These are phyloP conservation scores for Bremia lactucae DNA, from an alignment of 352 stramenopile species.

Conservation along the genomic window DNA sequence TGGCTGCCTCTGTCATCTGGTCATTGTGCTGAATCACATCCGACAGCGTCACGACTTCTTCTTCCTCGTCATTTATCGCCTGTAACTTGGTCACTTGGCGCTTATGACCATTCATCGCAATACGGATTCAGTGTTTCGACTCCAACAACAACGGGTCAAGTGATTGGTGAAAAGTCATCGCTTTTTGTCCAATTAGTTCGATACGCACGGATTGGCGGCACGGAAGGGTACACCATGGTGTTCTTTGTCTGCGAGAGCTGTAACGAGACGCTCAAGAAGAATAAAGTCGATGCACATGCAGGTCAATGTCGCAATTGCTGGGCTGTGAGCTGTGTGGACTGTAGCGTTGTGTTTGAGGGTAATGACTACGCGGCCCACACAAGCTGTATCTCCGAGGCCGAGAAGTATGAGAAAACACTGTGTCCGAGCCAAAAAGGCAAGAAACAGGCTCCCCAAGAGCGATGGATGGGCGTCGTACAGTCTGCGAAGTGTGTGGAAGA, in stretches of 20 bases:
- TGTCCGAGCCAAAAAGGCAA: slow-evolving; percentile 69
- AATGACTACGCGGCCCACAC: slow-evolving; percentile 85
- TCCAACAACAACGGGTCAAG: too few relatives aligned
- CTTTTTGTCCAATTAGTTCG: background rate
- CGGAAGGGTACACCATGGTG: slow-evolving; percentile 62
- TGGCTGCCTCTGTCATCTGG: slow-evolving; percentile 40
- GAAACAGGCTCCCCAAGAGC: slow-evolving; percentile 82
- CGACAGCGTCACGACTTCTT: slow-evolving; percentile 47
- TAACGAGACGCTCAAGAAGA: slow-evolving; percentile 92
- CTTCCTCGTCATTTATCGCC: slow-evolving; percentile 10
- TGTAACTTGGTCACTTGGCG: slow-evolving; percentile 5
- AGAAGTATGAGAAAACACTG: slow-evolving; percentile 89
- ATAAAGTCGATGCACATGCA: slow-evolving; percentile 86
- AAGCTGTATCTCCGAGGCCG: slow-evolving; percentile 88
- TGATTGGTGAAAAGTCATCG: background rate
- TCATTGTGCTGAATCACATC: slow-evolving; percentile 50
- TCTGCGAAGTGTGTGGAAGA: slow-evolving; percentile 36
- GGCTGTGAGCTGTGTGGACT: slow-evolving; percentile 91
- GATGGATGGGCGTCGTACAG: slow-evolving; percentile 75
- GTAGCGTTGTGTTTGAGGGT: slow-evolving; percentile 83
- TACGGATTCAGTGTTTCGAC: too few relatives aligned
- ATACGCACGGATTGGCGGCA: too few relatives aligned
- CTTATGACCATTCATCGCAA: slow-evolving; percentile 13
- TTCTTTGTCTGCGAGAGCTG: slow-evolving; percentile 84
- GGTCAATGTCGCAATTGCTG: slow-evolving; percentile 81